Conservation (phyloP, 495 filamentous ascomycete genomes). For the Parathielavia appendiculata region DNA sequence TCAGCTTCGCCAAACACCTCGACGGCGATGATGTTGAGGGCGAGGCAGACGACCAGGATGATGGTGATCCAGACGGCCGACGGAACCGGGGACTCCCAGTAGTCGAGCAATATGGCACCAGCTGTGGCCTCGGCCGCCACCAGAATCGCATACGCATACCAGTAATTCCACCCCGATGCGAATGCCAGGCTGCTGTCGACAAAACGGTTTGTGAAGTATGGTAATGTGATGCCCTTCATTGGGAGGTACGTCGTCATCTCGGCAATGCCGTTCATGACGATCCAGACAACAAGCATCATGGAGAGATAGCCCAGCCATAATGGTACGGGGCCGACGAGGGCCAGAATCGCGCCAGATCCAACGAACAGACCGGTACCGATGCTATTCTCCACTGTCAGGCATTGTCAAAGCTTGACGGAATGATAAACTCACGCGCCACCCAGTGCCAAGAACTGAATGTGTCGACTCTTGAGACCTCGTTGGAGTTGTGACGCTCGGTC, state of each 20-base stretch:
- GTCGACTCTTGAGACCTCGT: slow-evolving; percentile 60
- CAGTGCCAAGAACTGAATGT: slow-evolving; percentile 69
- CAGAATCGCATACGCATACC: slow-evolving; percentile 48
- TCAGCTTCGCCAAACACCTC: slow-evolving; percentile 58
- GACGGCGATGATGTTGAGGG: slow-evolving; percentile 47
- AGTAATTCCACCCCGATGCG: slow-evolving; percentile 74
- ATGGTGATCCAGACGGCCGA: slow-evolving; percentile 58
- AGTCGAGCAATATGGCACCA: slow-evolving; percentile 50
- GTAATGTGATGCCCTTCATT: slow-evolving; percentile 50
- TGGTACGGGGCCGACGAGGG: slow-evolving; percentile 44
- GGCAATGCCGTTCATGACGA: slow-evolving; percentile 44
- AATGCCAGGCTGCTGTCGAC: slow-evolving; percentile 74
- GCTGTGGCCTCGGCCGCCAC: slow-evolving; percentile 48
- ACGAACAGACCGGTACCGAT: slow-evolving; percentile 63
- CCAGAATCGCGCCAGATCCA: slow-evolving; percentile 46
- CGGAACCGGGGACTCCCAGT: slow-evolving; percentile 49
- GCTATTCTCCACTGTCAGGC: slow-evolving; percentile 15
- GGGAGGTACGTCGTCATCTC: slow-evolving; percentile 61
- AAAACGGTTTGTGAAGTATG: slow-evolving; percentile 65
- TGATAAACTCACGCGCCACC: slow-evolving; percentile 47
- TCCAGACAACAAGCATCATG: slow-evolving; percentile 41
- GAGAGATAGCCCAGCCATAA: slow-evolving; percentile 51
- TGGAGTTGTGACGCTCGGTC: slow-evolving; percentile 37
- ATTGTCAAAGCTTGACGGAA: neutral
- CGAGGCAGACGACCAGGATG: slow-evolving; percentile 40